Evolutionary conservation across 1,139 yeast genomes (phyloP).

Genomic region (Blastobotrys illinoisensis): DNA sequence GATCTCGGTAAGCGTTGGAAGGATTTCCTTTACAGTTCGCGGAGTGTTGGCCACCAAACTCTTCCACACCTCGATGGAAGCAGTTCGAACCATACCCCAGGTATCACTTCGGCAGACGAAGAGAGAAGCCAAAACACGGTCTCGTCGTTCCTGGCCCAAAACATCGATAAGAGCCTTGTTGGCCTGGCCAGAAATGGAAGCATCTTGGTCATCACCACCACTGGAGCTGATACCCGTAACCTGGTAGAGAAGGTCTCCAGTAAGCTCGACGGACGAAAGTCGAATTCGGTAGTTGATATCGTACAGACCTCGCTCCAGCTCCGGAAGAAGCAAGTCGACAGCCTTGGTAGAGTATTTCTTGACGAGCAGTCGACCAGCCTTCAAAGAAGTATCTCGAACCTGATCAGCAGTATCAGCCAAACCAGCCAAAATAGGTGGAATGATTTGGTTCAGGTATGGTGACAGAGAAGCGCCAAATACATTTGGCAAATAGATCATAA

Average conservation of each 20-base stretch:
- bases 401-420: slow-evolving; percentile 86
- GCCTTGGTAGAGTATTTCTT: slow-evolving; percentile 90
- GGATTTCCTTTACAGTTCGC: slow-evolving; percentile 85
- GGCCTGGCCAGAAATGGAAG: slow-evolving; percentile 54
- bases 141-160: slow-evolving; percentile 85
- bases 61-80: slow-evolving; percentile 97
- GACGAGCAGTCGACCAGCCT: slow-evolving; percentile 90
- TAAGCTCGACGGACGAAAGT: slow-evolving; percentile 86
- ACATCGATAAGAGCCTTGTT: slow-evolving; percentile 65
- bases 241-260: slow-evolving; percentile 95
- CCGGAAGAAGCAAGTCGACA: slow-evolving; percentile 88
- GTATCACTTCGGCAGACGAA: slow-evolving; percentile 93
- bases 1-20: slow-evolving; percentile 75
- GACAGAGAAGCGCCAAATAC: slow-evolving; percentile 91
- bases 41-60: slow-evolving; percentile 95
- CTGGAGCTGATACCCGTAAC: slow-evolving; percentile 65
- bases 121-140: slow-evolving; percentile 72
- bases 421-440: slow-evolving; percentile 87
- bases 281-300: slow-evolving; percentile 84
- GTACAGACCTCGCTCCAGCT: slow-evolving; percentile 82
- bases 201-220: slow-evolving; percentile 45
- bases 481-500: slow-evolving; percentile 83
- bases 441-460: slow-evolving; percentile 77
- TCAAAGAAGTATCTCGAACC: slow-evolving; percentile 82
- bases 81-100: slow-evolving; percentile 78